Base-by-base conservation (phyloP, 2,329 filamentous ascomycete genomes). In the Hortaea sp. region DNA sequence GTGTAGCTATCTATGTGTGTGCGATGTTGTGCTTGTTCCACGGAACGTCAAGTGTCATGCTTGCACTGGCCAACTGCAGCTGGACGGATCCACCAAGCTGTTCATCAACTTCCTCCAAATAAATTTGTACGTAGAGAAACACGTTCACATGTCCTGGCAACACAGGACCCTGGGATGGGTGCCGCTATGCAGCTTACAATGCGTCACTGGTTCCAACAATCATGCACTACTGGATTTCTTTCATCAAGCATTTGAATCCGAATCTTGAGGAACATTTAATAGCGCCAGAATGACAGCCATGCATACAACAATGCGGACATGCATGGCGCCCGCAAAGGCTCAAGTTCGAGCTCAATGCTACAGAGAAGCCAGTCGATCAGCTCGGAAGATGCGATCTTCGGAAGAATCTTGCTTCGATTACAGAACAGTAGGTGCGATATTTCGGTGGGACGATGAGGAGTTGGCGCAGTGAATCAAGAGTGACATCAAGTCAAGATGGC, bases 161-260 rank as follows among this genome's bases (percentile, higher is more conserved):
- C 11, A 57, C 58, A 13, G 57, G 61, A 0, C 53, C 53, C 7
- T 31, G 61, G 61, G 11, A 61, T 44, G 3, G 45, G 40, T 46
- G 44, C 40, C 42, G 44, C 12, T 57, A 55, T 45, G 38, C 39
- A 29, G 61, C 55, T 10, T 61, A 59, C 32, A 67, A 67, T 45
- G 48, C 51, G 1, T 48, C 47, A 1, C 58, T 66, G 12, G 58
- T 67, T 1, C 60, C 60, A 1, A 47, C 66, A 1, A 48, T 63
- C 27, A 67, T 66, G 64, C 47, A 64, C 10, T 73, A 72, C 49
- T 72, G 63, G 60, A 65, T 70, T 7, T 68, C 64, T n/a, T 73
- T 74, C 49, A 63, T 68, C 39, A 53, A 61, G 13, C 58, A 53
- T 12, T 62, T 65, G 37, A 56, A 65, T 50, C 69, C 66, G 6